phyloP scores from a whole-genome alignment of 371 early-diverging fungal species.

The Apophysomyces trapeziformis region DNA sequence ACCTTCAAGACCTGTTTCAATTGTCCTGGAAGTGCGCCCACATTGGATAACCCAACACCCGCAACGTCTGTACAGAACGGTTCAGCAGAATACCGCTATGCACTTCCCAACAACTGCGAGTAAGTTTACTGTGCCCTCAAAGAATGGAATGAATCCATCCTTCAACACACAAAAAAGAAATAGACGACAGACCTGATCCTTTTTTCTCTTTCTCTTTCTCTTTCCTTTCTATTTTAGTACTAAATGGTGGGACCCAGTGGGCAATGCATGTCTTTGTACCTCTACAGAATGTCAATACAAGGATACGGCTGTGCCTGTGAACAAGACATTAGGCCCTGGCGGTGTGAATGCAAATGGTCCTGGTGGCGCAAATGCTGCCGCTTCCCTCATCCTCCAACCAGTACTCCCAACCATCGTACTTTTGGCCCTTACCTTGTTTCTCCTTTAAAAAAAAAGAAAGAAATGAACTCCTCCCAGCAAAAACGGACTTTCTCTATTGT shows the following conservation, averaged over 20 bases:
- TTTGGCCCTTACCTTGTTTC: not conserved
- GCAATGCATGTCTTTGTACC: constrained; percentile 56
- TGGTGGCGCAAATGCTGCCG: not conserved
- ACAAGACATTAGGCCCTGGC: constrained; percentile 3
- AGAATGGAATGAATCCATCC: not conserved
- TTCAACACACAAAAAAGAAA: not conserved
- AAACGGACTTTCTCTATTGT: no score
- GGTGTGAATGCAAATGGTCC: constrained; percentile 6
- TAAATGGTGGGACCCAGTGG: constrained; percentile 75
- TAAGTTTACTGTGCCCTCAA: constrained; percentile 23
- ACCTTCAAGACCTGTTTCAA: constrained; percentile 70
- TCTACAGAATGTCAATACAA: constrained; percentile 50
- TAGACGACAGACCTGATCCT: no score
- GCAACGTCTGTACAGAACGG: constrained; percentile 48
- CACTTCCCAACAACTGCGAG: constrained; percentile 67
- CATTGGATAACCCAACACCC: constrained; percentile 59
- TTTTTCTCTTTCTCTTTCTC: not conserved
- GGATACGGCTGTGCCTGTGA: constrained; percentile 40
- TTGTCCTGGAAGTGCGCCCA: constrained; percentile 60
- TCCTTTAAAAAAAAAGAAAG: not conserved
- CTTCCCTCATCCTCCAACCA: not conserved
- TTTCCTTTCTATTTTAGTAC: constrained; percentile 29
- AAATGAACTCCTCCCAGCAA: no score
- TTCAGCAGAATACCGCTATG: constrained; percentile 48
- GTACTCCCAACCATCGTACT: not conserved